These are phyloP conservation scores for Epichloe glyceriae DNA, from an alignment of 2,329 filamentous ascomycete species.

Conservation along the genomic window DNA sequence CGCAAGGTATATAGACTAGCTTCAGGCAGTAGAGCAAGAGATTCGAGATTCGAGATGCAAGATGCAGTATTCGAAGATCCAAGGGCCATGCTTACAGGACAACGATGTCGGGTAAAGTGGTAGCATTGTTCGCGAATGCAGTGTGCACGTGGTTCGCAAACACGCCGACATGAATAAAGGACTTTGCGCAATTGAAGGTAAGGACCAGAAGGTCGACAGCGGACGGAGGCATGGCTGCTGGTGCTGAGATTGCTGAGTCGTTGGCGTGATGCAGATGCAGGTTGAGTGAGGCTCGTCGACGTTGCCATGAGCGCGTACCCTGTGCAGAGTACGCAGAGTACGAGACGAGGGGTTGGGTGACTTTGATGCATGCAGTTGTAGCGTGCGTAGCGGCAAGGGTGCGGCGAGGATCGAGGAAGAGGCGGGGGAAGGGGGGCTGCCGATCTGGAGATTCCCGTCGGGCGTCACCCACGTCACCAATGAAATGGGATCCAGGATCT, in stretches of 20 bases:
- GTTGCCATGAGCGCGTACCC: conserved; percentile 1
- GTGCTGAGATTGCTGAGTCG: neutral
- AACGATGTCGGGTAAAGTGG: conserved; percentile 38
- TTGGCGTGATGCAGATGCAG: neutral
- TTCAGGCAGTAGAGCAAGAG: neutral
- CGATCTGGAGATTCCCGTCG: neutral
- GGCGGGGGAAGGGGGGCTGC: neutral
- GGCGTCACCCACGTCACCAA: neutral
- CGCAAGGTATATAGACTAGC: neutral
- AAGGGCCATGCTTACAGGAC: conserved; percentile 33
- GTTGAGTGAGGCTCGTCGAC: neutral
- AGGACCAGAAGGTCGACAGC: conserved; percentile 61
- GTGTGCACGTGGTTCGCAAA: conserved; percentile 60
- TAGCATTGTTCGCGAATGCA: conserved; percentile 37
- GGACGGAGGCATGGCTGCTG: conserved; percentile 23
- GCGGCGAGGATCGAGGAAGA: neutral
- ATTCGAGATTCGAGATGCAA: neutral
- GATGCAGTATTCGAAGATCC: neutral
- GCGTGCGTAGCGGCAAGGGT: neutral
- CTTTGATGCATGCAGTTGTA: neutral
- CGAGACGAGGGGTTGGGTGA: neutral
- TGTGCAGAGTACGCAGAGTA: neutral
- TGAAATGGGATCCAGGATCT: neutral
- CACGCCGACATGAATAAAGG: conserved; percentile 51
- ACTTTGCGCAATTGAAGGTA: conserved; percentile 81